phyloP scores from a whole-genome alignment of 2,329 filamentous ascomycete species.

The Penicillium sp. region DNA sequence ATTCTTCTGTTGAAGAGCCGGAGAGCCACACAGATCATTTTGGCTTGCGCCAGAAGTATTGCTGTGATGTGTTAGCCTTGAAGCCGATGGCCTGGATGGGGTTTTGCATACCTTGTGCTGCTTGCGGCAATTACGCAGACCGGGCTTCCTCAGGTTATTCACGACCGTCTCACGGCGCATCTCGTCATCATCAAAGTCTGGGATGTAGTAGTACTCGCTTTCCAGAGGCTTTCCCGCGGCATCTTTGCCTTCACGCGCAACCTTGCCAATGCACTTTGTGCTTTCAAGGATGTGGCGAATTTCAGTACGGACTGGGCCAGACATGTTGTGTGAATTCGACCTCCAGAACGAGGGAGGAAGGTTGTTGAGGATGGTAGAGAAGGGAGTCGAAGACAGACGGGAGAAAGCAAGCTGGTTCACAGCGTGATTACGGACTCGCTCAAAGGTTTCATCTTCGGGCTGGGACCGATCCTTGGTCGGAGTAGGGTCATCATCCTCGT shows the following conservation, averaged over 20 bases:
- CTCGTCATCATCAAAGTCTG: constrained; percentile 76
- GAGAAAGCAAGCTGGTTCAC: constrained; percentile 95
- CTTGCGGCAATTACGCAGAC: constrained; percentile 82
- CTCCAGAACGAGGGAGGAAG: constrained; percentile 62
- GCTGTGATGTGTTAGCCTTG: constrained; percentile 43
- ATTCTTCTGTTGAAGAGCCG: constrained; percentile 1
- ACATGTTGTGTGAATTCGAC: constrained; percentile 44
- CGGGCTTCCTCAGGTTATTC: constrained; percentile 80
- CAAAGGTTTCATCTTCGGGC: constrained; percentile 25
- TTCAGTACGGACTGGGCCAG: constrained; percentile 53
- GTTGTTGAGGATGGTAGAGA: constrained; percentile 83
- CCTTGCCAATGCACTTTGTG: constrained; percentile 78
- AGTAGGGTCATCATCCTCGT: constrained; percentile 8
- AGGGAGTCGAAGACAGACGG: constrained; percentile 80
- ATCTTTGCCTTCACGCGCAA: constrained; percentile 86
- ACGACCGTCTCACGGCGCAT: constrained; percentile 76
- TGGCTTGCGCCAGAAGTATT: constrained; percentile 68
- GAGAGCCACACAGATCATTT: constrained; percentile 34
- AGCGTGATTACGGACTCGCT: constrained; percentile 66
- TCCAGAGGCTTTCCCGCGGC: constrained; percentile 89
- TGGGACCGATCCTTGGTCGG: constrained; percentile 17
- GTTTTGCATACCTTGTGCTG: constrained; percentile 78
- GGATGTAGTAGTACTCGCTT: constrained; percentile 95
- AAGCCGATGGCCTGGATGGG: not conserved
- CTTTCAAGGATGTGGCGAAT: constrained; percentile 68